Percentiles rank a stretch among this genome's conserved stretches.
These are phyloP conservation scores for Jatropha curcas DNA, from an alignment of 345 rosid species.

Conservation along the genomic window DNA sequence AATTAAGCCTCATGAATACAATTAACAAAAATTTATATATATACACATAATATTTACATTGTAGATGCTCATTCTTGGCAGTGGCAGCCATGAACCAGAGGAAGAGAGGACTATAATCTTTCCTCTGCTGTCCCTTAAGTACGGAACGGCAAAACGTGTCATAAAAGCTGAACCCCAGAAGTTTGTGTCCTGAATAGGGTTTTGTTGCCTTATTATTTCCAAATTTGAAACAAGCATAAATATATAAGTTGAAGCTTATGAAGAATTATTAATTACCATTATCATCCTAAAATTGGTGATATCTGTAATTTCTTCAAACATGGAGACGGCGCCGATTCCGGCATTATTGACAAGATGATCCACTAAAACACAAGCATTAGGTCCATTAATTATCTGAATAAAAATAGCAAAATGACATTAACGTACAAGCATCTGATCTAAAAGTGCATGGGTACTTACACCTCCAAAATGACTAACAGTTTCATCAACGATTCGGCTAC, in stretches of 20 bases:
- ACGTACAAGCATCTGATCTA: too few species aligned
- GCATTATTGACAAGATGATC: conserved; percentile 14
- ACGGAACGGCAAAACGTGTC: conserved; percentile 39
- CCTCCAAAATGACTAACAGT: conserved; percentile 26
- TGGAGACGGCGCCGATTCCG: conserved; percentile 41
- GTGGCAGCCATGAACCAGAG: conserved; percentile 37
- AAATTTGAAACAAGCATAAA: too few species aligned
- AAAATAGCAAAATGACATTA: too few species aligned
- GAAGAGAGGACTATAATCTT: conserved; percentile 55
- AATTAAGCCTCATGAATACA: too few species aligned
- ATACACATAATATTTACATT: conserved; percentile 22
- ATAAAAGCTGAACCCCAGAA: conserved; percentile 60
- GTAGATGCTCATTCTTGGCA: conserved; percentile 51
- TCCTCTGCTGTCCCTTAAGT: conserved; percentile 45
- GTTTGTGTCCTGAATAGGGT: conserved; percentile 36
- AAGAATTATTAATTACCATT: conserved; percentile 40
- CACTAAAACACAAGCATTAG: background rate
- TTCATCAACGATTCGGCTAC: conserved; percentile 21
- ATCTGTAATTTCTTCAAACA: conserved; percentile 51
- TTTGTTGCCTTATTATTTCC: too few species aligned
- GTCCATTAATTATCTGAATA: too few species aligned
- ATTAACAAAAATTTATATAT: too few species aligned
- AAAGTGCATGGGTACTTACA: conserved; percentile 22
- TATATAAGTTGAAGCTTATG: conserved; percentile 10
- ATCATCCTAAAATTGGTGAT: conserved; percentile 31